Evolutionary conservation across 768 basidiomycete genomes (phyloP).

Genomic region (Paxillus rubicundulus): DNA sequence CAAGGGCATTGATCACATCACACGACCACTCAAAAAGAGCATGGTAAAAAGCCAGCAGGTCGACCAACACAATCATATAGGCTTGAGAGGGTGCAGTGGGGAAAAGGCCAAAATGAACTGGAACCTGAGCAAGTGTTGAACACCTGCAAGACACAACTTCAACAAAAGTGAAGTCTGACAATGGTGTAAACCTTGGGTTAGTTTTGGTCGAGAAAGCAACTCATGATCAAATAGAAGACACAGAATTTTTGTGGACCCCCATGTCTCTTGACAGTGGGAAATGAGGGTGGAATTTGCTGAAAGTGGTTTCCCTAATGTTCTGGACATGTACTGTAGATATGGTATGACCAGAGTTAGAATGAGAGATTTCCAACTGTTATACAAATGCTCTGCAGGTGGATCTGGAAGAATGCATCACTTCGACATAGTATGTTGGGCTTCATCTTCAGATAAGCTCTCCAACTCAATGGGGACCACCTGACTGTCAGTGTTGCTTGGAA

Average conservation of each 20-base stretch:
- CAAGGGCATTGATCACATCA: neutral
- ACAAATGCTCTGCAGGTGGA: neutral
- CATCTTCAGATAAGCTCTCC: neutral
- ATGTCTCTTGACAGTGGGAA: neutral
- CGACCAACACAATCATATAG: constrained; percentile 7
- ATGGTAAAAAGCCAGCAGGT: neutral
- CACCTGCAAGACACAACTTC: constrained; percentile 22
- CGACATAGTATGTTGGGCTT: neutral
- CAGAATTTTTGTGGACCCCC: neutral
- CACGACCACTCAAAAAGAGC: neutral
- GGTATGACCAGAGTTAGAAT: neutral
- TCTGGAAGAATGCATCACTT: neutral
- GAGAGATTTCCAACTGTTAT: constrained; percentile 2
- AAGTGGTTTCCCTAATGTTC: neutral
- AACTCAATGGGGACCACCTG: neutral
- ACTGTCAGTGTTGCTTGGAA: neutral
- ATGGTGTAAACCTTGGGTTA: neutral
- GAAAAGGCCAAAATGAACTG: constrained; percentile 31
- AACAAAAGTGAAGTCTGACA: constrained; percentile 15
- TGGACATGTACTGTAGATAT: neutral
- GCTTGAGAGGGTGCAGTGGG: constrained; percentile 26
- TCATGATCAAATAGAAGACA: constrained; percentile 3
- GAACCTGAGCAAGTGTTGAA: constrained; percentile 14
- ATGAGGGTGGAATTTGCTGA: neutral
- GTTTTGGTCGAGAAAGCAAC: neutral